phyloP scores from a whole-genome alignment of 1,139 yeast species.

The Taphrina sp. region DNA sequence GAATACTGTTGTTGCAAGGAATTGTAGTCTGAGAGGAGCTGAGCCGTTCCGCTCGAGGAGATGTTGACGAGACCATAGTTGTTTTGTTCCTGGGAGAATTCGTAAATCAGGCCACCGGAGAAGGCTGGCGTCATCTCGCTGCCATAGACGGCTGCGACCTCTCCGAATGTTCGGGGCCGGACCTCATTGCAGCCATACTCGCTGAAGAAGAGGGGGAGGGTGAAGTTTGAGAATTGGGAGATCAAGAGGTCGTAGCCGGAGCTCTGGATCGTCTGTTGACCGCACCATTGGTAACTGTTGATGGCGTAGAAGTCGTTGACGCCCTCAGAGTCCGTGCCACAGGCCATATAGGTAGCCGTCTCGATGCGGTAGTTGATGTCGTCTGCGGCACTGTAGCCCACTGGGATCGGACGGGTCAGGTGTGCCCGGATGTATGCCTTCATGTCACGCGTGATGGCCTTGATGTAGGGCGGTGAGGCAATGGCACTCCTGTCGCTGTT shows the following conservation, averaged over 20 bases:
- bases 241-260: constrained; percentile 71
- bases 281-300: constrained; percentile 91
- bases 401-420: constrained; percentile 69
- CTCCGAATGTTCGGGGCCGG: constrained; percentile 64
- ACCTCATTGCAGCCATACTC: constrained; percentile 69
- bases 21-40: constrained; percentile 55
- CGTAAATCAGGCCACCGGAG: constrained; percentile 79
- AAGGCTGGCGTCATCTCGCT: constrained; percentile 53
- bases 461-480: constrained; percentile 63
- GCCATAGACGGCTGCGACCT: constrained; percentile 57
- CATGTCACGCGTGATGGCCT: constrained; percentile 90
- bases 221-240: constrained; percentile 58
- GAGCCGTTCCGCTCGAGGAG: constrained; percentile 41
- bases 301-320: constrained; percentile 79
- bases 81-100: constrained; percentile 66
- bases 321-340: constrained; percentile 56
- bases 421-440: constrained; percentile 72
- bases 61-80: constrained; percentile 70
- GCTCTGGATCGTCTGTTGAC: constrained; percentile 58
- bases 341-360: constrained; percentile 77
- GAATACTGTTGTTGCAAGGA: constrained; percentile 56
- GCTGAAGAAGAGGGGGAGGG: constrained; percentile 79
- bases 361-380: constrained; percentile 68
- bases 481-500: constrained; percentile 73
- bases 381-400: constrained; percentile 92